Base-by-base conservation (phyloP, 108 stramenopile species). In the Nannochloropsis oceanica region DNA sequence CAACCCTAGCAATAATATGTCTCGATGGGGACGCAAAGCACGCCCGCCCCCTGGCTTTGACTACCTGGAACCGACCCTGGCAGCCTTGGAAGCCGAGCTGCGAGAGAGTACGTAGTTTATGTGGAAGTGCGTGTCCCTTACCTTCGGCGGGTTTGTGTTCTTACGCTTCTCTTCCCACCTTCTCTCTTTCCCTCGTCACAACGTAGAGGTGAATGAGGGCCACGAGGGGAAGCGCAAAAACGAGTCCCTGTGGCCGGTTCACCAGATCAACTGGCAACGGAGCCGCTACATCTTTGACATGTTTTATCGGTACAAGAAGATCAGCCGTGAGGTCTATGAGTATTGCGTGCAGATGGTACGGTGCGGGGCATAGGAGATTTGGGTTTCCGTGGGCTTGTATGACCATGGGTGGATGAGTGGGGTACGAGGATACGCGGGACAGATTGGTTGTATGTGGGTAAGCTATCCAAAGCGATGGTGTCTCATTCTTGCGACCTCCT, bases 201-300 rank as follows among this genome's bases (percentile, higher is more conserved):
- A 8, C 18, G 10, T 46, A 90, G 90, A 95, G 89, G 96, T 99
- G 83, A 96, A 98, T 87, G 96, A 98, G 86, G 91, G 93, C 80
- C 97, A 98, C 85, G 96, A 94, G 82, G 96, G 94, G n/a, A 95
- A 96, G 89, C 95, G 99, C 83, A 99, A 97, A 86, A 95, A 94
- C 34, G 98, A 99, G 93, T 90, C 93, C 80, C 92, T 98, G 92
- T 99, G 99, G 99, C 98, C 99, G 11, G 96, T 99, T 43, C 96
- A 98, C 91, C 99, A 99, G 91, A 97, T 99, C 92, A 99, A 96
- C 82, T 97, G 97, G 96, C 99, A 99, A 90, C 92, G 95, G 80
- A 95, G 95, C 0, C 93, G 99, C 12, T 99, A 99, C 92, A 92
- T 99, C 26, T 99, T 98, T 89, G 97, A 99, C 87, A 94, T 99